These are phyloP conservation scores for Fusarium sp. DNA, from an alignment of 2,329 filamentous ascomycete genomes.

Conservation along the genomic window DNA sequence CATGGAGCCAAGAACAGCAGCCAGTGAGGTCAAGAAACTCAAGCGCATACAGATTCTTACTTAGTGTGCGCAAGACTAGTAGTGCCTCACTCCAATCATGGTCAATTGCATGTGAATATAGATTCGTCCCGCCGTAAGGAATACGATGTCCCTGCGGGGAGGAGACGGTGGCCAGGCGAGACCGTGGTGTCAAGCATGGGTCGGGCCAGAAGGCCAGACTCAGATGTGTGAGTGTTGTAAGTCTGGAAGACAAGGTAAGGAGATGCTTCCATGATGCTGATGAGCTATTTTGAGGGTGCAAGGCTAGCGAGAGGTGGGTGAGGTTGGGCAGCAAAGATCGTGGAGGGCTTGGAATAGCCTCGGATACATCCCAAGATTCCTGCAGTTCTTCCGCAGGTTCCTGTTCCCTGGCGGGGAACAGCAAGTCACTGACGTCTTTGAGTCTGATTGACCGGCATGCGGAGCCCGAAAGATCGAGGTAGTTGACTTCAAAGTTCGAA, in stretches of 20 bases:
- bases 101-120: conserved; percentile 68
- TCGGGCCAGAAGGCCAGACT: conserved; percentile 72
- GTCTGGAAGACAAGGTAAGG: conserved; percentile 62
- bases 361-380: conserved; percentile 66
- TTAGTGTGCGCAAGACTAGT: conserved; percentile 64
- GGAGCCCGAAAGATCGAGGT: conserved; percentile 65
- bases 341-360: conserved; percentile 48
- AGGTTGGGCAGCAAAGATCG: conserved; percentile 64
- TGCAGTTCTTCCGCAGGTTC: conserved; percentile 48
- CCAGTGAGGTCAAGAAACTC: conserved; percentile 72
- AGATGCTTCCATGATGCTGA: conserved; percentile 69
- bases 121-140: conserved; percentile 65
- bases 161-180: conserved; percentile 59
- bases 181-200: conserved; percentile 67
- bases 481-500: conserved; percentile 54
- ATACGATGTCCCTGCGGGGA: conserved; percentile 57
- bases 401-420: conserved; percentile 55
- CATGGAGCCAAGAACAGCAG: conserved; percentile 65
- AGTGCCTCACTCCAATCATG: conserved; percentile 70
- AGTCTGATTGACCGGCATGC: conserved; percentile 63
- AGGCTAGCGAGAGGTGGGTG: conserved; percentile 69
- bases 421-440: conserved; percentile 62
- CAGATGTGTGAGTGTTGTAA: conserved; percentile 68
- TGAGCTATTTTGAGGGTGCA: conserved; percentile 50
- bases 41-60: conserved; percentile 65